phyloP scores from a whole-genome alignment of 2,329 filamentous ascomycete species.

The Lasiodiplodia gonubiensis region DNA sequence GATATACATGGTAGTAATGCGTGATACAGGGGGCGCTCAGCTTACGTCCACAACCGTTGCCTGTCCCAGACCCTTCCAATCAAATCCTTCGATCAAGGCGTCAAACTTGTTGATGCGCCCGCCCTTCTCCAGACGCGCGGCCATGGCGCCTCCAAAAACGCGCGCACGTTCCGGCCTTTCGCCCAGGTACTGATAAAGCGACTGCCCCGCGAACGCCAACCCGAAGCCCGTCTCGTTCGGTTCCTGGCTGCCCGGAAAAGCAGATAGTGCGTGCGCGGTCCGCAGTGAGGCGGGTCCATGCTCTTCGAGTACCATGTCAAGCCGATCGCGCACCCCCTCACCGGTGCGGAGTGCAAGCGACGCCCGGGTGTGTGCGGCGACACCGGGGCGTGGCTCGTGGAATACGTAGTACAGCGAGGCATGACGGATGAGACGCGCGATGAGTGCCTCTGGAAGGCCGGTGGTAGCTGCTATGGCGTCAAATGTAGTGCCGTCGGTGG shows the following conservation, averaged over 20 bases:
- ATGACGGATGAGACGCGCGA: neutral
- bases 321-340: neutral
- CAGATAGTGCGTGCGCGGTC: neutral
- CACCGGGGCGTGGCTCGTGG: neutral
- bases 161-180: neutral
- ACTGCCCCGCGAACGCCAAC: neutral
- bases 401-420: neutral
- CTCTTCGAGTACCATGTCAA: conserved; percentile 2
- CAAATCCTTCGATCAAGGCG: neutral
- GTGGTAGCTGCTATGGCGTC: neutral
- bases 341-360: neutral
- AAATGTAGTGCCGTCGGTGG: neutral
- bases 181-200: neutral
- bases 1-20: too few species aligned
- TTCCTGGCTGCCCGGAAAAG: neutral
- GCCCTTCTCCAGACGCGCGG: neutral
- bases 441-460: neutral
- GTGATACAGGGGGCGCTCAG: neutral
- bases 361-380: neutral
- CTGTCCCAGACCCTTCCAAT: neutral
- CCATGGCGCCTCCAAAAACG: neutral
- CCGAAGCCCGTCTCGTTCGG: neutral
- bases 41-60: conserved; percentile 4
- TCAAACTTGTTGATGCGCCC: neutral
- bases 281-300: neutral